Base-by-base conservation (phyloP, 2,329 filamentous ascomycete species). In the Arthrocladium fulminans region DNA sequence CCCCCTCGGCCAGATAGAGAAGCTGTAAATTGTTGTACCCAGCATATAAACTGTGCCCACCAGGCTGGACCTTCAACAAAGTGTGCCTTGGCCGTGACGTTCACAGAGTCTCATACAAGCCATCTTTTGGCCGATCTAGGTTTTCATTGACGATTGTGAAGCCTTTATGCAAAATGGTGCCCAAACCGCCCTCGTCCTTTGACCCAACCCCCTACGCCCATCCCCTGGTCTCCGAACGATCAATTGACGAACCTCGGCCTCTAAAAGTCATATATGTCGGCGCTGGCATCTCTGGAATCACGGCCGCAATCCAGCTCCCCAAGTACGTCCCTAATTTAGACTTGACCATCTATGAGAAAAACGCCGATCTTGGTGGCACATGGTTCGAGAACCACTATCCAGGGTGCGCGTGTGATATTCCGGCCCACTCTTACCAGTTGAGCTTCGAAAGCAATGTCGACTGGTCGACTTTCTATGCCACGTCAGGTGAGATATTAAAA, bases 381-480 rank as follows among this genome's bases (percentile, higher is more conserved):
- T 65, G 62, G 62, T 57, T 53, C 4, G 68, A 68, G 44, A 71
- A 71, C 44, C 55, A 59, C 2, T 70, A 69, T 48, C 68, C 67
- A 0, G 69, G 68, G 2, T 66, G 69, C 13, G 61, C 59, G 13
- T 69, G 61, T 48, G 35, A 51, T 24, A 47, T 47, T n/a, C 32
- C 83, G 0, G 76, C 81, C 0, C 80, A 84, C 60, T 29, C 39
- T 15, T 35, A 57, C 49, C 53, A 54, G 40, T 53, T 56, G 25
- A 53, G 54, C 20, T 72, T 67, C 50, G 65, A 67, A 12, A 67
- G 67, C 1, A 70, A 71, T 27, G 65, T 65, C 2, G 60, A 47
- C 13, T 60, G 58, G 58, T 52, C 44, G 15, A 47, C 55, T 30
- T 60, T 56, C 43, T 57, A 60, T 40, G 57, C 57, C 3, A 51